phyloP scores from a whole-genome alignment of 345 rosid species.

The Sisymbrium irio region DNA sequence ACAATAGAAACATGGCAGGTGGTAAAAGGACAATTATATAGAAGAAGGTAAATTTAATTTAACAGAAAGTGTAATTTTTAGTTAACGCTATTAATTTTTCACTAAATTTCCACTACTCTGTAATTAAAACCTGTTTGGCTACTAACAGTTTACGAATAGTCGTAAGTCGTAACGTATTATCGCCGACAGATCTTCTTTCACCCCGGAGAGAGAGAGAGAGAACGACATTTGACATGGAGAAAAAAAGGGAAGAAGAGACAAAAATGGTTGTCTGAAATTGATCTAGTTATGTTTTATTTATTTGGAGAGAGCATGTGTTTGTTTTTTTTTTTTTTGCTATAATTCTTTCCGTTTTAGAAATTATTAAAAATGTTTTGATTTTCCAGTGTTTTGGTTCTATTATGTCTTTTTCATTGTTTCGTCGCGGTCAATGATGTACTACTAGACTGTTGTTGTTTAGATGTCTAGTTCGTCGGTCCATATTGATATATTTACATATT shows the following conservation, averaged over 20 bases:
- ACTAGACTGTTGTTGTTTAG: background rate
- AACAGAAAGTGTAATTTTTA: background rate
- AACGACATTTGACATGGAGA: background rate
- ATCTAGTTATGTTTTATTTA: conserved; percentile 14
- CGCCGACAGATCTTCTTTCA: conserved; percentile 26
- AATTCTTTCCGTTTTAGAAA: background rate
- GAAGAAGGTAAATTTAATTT: background rate
- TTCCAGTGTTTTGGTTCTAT: conserved; percentile 15
- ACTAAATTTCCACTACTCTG: conserved; percentile 24
- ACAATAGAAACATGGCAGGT: background rate
- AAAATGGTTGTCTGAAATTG: conserved; percentile 17
- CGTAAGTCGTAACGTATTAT: conserved; percentile 26
- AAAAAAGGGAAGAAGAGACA: background rate
- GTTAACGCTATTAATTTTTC: background rate
- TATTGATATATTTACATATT: background rate
- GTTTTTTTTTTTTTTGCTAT: background rate
- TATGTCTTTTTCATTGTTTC: conserved; percentile 17
- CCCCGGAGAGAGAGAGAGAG: background rate
- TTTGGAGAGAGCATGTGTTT: conserved; percentile 15
- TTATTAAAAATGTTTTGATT: background rate
- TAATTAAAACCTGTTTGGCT: conserved; percentile 3
- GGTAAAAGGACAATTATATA: background rate
- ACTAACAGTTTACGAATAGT: background rate
- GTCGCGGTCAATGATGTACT: background rate
- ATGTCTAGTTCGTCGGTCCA: conserved; percentile 3